phyloP scores from a whole-genome alignment of 2,329 filamentous ascomycete species.

The Hymenoscyphus repandus region DNA sequence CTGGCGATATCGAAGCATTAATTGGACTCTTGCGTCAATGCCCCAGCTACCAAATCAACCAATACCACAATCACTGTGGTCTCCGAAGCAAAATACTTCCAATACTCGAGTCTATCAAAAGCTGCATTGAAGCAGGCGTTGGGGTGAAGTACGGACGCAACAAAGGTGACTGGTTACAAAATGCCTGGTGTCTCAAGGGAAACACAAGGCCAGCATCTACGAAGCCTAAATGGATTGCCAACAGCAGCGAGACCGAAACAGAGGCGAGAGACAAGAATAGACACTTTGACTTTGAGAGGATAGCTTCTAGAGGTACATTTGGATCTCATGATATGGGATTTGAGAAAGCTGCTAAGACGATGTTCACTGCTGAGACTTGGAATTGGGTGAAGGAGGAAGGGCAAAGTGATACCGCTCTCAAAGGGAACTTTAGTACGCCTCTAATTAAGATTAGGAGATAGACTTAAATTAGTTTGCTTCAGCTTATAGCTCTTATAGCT shows the following conservation, averaged over 20 bases:
- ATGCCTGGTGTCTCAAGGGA: conserved; percentile 20
- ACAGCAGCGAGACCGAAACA: conserved; percentile 16
- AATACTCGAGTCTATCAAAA: conserved; percentile 58
- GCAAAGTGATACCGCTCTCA: conserved; percentile 9
- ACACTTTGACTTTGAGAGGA: conserved; percentile 39
- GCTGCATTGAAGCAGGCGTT: conserved; percentile 41
- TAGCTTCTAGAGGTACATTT: conserved; percentile 46
- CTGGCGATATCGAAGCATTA: conserved; percentile 56
- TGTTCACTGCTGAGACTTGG: conserved; percentile 55
- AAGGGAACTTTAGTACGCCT: neutral
- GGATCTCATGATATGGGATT: conserved; percentile 41
- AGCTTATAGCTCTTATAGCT: too few relatives aligned
- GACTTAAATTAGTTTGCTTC: neutral
- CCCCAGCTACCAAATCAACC: conserved; percentile 69
- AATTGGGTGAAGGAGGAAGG: conserved; percentile 43
- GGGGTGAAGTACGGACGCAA: conserved; percentile 22
- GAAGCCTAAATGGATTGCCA: conserved; percentile 21
- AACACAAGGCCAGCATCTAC: neutral
- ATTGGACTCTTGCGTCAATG: conserved; percentile 58
- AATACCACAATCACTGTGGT: conserved; percentile 68
- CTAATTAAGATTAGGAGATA: neutral
- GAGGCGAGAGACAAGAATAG: conserved; percentile 10
- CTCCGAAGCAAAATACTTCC: conserved; percentile 60
- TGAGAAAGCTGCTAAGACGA: conserved; percentile 44
- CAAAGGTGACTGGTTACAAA: conserved; percentile 22